Evolutionary conservation across 2,329 filamentous ascomycete species (phyloP), one percentile per base, ranked within the genome.

Genomic region (Xylaria sp.): DNA sequence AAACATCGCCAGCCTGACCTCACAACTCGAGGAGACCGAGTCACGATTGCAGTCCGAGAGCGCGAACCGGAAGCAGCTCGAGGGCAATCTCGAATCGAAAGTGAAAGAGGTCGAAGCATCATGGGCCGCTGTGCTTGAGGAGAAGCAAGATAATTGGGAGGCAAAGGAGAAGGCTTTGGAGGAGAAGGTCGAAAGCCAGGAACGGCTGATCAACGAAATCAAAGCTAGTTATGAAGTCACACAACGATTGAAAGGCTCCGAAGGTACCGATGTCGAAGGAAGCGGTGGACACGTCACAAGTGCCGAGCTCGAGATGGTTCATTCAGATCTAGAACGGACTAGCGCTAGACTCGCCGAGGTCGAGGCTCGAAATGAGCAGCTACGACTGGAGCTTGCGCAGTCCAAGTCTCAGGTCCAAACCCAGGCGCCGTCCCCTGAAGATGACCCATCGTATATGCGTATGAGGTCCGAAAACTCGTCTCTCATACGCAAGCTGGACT

Each of bases 221-320:
- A 98, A 98, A 82, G 96, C 96, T 32, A 98, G 91, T 82, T 98
- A 98, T 78, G 96, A 99, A 81, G 96, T 99, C 64, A 96, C 93
- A 55, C 94, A 98, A 80, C 89, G 96, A 60, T 85, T 99, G 60
- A 94, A 91, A 61, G 91, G 90, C 74, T 89, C 90, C 15, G 91
- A 91, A 41, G 88, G 89, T 62, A 83, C 83, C 10, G 89, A 92
- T 23, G 82, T 84, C 20, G 87, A 88, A 32, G 82, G 77, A 20
- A 85, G 85, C 34, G 86, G 87, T 32, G 88, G 87, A 39, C 88
- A 91, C 66, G 92, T 96, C 61, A 92, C 92, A 3, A 93, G 90
- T 75, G 96, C 95, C 13, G 96, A 99, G 81, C 86, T 99, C 69
- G 96, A 98, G 75, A 95, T 99, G 84, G 91, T 97, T 66, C 91